phyloP scores from a whole-genome alignment of 1,284 basidiomycete genomes.

The Cryptococcus hybrid region DNA sequence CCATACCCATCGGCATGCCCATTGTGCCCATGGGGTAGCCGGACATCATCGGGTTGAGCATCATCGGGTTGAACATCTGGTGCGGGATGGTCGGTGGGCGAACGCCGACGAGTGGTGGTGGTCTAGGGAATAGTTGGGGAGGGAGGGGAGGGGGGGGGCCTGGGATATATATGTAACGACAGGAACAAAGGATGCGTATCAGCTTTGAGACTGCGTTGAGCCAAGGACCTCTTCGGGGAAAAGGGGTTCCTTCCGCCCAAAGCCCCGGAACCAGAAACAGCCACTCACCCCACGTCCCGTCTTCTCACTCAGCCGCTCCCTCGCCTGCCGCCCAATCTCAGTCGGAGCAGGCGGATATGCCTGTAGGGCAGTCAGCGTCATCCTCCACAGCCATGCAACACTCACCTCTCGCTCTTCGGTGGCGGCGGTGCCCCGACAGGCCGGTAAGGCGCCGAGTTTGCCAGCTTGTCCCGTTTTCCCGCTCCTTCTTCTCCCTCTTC shows the following conservation, averaged over 20 bases:
- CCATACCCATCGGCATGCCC: constrained; percentile 24
- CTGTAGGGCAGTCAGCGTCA: constrained; percentile 4
- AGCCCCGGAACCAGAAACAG: not conserved
- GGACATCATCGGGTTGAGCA: constrained; percentile 19
- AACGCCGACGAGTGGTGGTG: constrained; percentile 12
- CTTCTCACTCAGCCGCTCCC: constrained; percentile 23
- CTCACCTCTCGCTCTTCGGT: constrained; percentile 32
- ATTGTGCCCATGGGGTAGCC: constrained; percentile 13
- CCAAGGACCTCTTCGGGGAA: not conserved
- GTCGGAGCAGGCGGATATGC: constrained; percentile 27
- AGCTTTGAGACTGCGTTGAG: too few relatives aligned
- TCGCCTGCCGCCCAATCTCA: constrained; percentile 24
- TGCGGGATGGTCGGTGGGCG: constrained; percentile 14
- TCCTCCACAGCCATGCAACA: not conserved
- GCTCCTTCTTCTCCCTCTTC: constrained; percentile 14
- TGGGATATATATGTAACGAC: not conserved
- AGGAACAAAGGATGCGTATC: too few relatives aligned
- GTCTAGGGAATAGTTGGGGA: constrained; percentile 15
- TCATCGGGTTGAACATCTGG: constrained; percentile 12
- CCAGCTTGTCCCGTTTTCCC: constrained; percentile 6
- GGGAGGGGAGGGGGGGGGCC: constrained; percentile 15
- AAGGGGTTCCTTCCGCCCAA: not conserved
- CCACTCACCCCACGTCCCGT: constrained; percentile 7
- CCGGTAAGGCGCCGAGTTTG: constrained; percentile 18
- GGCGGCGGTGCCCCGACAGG: constrained; percentile 18